Conservation (phyloP, 2,329 filamentous ascomycete species). For the Epicoccum sorghinum region DNA sequence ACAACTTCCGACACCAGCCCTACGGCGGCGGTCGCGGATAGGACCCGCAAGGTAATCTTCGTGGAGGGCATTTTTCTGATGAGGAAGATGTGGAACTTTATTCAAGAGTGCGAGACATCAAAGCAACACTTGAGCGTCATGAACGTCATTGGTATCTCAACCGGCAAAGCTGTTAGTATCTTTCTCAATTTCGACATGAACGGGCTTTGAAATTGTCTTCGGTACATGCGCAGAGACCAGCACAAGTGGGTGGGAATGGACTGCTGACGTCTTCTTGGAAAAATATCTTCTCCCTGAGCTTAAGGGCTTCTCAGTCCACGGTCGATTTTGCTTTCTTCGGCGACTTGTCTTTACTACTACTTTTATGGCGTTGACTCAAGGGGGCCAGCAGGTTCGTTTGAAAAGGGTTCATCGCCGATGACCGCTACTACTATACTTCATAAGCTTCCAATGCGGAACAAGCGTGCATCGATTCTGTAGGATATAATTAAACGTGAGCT, state of each 20-base stretch:
- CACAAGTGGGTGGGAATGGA: neutral
- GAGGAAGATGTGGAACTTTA: neutral
- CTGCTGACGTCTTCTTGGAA: neutral
- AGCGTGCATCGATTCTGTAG: slow-evolving; percentile 7
- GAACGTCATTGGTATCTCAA: neutral
- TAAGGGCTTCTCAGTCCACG: neutral
- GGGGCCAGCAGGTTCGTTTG: neutral
- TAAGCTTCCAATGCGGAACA: neutral
- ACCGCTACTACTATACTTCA: neutral
- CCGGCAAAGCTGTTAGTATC: neutral
- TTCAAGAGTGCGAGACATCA: neutral
- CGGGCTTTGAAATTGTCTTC: neutral
- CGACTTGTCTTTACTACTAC: slow-evolving; percentile 3
- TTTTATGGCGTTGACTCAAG: neutral
- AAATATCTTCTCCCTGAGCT: neutral
- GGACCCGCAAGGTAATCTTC: neutral
- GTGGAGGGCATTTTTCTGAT: neutral
- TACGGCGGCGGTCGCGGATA: slow-evolving; percentile 36
- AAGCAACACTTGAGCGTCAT: neutral
- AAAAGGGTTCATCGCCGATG: slow-evolving; percentile 2
- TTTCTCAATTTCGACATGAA: neutral
- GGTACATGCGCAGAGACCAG: neutral
- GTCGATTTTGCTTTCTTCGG: neutral
- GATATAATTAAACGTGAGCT: slow-evolving; percentile 9
- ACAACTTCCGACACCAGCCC: slow-evolving; percentile 40